Evolutionary conservation across 2,329 filamentous ascomycete species (phyloP), one percentile per base, ranked within the genome.

Genomic region (Sphaceloma murrayae): DNA sequence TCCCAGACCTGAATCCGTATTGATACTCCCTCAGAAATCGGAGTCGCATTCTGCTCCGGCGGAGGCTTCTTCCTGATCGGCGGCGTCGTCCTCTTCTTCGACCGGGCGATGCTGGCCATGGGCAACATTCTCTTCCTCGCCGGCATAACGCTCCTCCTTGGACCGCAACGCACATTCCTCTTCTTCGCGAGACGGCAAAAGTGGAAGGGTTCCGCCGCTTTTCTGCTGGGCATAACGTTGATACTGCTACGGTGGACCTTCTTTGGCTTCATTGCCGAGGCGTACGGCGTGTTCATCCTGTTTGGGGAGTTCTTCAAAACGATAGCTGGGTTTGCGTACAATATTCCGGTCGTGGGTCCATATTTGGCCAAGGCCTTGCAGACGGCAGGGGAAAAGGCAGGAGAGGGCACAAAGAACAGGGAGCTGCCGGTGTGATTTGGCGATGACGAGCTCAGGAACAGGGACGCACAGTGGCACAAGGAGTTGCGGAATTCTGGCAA

Each of bases 121-220:
- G 91, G 91, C 68, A 96, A 96, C 61, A 93, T 98, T 64, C 86
- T 98, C 63, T 96, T 98, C 73, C 78, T 98, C 45, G 85, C 94
- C 68, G 91, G 91, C 62, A 78, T 98, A 18, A 94, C 88, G 21
- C 82, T 96, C 48, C 93, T 96, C 57, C 94, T 98, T 67, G 91
- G 91, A 32, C 76, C 85, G 17, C 76, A 83, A 63, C 95, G 95
- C 62, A 96, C 91, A 0, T 71, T 89, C 51, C 72, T 83, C 61
- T 98, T 98, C 78, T 98, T 98, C 70, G 85, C 87, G 42, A 82
- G 91, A 49, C 81, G 80, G 55, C 86, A 95, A 61, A 98, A 98
- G 66, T 77, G 85, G 57, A 87, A 87, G 60, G 91, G 91, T 52
- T 95, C 86, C 1, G 80, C 80, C 3, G 88, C 88, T 11, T 98